Conservation (phyloP, 495 filamentous ascomycete species). For the Jackrogersella multiformis region DNA sequence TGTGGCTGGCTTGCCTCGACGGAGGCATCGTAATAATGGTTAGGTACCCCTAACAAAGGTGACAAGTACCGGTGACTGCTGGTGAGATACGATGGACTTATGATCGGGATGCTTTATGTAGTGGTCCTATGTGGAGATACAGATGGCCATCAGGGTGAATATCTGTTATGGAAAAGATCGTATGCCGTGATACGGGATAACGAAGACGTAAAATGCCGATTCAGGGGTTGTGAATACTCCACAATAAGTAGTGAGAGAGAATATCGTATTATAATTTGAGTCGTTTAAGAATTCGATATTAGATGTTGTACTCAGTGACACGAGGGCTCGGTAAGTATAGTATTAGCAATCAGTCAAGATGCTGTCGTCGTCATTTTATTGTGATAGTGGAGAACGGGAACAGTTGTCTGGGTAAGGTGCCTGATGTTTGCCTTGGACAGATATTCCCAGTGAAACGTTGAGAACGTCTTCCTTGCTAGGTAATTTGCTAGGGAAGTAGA, state of each 20-base stretch:
- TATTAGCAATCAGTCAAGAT: not conserved
- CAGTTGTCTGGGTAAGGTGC: not conserved
- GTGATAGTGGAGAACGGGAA: not conserved
- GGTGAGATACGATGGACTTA: not conserved
- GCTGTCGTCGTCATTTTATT: not conserved
- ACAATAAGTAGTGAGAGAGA: conserved; percentile 1
- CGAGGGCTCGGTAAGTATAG: not conserved
- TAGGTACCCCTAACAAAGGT: not conserved
- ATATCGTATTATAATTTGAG: not conserved
- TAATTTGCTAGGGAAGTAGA: too few species aligned
- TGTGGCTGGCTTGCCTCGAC: conserved; percentile 65
- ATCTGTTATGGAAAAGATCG: not conserved
- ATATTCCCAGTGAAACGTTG: not conserved
- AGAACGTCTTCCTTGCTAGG: not conserved
- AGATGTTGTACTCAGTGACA: conserved; percentile 15
- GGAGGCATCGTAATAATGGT: conserved; percentile 36
- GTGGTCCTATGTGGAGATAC: conserved; percentile 6
- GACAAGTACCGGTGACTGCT: not conserved
- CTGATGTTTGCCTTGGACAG: conserved; percentile 10
- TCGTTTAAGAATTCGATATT: not conserved
- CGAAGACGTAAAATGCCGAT: conserved; percentile 1
- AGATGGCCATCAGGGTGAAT: conserved; percentile 13
- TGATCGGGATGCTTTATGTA: not conserved
- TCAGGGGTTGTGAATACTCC: not conserved
- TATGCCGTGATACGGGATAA: not conserved